These are phyloP conservation scores for Acanthamoeba castellanii DNA, from an alignment of 208 protist genomes.

Conservation along the genomic window DNA sequence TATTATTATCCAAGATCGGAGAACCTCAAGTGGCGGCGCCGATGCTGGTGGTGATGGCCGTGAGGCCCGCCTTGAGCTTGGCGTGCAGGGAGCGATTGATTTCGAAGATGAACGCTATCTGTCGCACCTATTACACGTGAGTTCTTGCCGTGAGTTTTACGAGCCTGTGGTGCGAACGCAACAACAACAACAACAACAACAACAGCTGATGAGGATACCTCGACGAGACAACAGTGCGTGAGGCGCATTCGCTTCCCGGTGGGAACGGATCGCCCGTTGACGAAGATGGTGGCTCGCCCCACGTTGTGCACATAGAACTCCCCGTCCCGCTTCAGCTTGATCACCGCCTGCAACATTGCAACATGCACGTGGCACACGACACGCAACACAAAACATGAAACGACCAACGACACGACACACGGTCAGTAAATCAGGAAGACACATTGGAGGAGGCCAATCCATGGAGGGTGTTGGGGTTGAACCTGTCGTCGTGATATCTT, in stretches of 20 bases:
- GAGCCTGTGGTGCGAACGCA: not conserved
- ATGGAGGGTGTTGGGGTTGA: not conserved
- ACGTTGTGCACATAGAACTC: conserved; percentile 62
- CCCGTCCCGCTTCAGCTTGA: conserved; percentile 65
- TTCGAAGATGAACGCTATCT: conserved; percentile 45
- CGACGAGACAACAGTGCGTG: conserved; percentile 39
- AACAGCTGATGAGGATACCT: not conserved
- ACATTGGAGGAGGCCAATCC: not conserved
- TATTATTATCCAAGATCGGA: no score
- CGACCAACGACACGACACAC: not conserved
- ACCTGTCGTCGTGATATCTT: conserved; percentile 51
- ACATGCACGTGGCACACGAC: not conserved
- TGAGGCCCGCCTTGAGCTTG: not conserved
- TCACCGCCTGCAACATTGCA: not conserved
- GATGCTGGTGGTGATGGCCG: not conserved
- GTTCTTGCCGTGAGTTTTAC: not conserved
- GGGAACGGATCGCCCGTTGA: conserved; percentile 29
- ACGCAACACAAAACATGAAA: not conserved
- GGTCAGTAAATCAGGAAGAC: not conserved
- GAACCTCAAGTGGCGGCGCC: no score
- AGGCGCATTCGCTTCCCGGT: conserved; percentile 2
- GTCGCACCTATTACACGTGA: not conserved
- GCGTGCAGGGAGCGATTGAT: conserved; percentile 24
- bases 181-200: no score
- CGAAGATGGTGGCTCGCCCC: conserved; percentile 22